Conservation (phyloP, 106 monocot species). For the Platanthera zijinensis region DNA sequence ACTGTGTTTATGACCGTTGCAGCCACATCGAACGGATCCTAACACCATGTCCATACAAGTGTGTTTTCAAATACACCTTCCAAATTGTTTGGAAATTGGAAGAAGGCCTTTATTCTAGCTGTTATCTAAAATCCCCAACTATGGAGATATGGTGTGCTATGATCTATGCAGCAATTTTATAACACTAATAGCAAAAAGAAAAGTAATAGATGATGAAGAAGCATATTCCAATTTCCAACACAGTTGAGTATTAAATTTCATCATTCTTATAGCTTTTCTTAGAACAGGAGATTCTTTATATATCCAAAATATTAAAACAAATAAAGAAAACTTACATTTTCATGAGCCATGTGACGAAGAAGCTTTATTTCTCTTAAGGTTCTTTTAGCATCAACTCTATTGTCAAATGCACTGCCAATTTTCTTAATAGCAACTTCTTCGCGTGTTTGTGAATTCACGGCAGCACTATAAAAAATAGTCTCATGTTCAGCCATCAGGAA, state of each 20-base stretch:
- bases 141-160: neutral
- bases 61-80: neutral
- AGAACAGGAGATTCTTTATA: neutral
- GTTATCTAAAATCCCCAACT: neutral
- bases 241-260: neutral
- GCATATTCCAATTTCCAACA: neutral
- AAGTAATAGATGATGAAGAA: neutral
- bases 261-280: neutral
- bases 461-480: slow-evolving; percentile 35
- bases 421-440: slow-evolving; percentile 83
- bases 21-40: no score
- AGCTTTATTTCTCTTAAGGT: slow-evolving; percentile 78
- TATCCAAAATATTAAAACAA: neutral
- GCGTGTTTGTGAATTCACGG: slow-evolving; percentile 55
- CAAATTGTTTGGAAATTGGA: neutral
- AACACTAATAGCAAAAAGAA: neutral
- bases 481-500: slow-evolving; percentile 4
- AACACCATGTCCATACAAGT: neutral
- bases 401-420: slow-evolving; percentile 72
- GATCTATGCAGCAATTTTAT: neutral
- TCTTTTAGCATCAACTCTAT: slow-evolving; percentile 65
- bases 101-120: neutral
- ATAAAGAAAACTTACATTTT: slow-evolving; percentile 25
- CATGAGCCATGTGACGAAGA: slow-evolving; percentile 60
- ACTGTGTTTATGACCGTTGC: no score